A percentile compares a stretch with the other conserved stretches of the same genome.
Evolutionary conservation across 2,329 filamentous ascomycete species (phyloP).

Genomic region (Xylariaceae sp.): DNA sequence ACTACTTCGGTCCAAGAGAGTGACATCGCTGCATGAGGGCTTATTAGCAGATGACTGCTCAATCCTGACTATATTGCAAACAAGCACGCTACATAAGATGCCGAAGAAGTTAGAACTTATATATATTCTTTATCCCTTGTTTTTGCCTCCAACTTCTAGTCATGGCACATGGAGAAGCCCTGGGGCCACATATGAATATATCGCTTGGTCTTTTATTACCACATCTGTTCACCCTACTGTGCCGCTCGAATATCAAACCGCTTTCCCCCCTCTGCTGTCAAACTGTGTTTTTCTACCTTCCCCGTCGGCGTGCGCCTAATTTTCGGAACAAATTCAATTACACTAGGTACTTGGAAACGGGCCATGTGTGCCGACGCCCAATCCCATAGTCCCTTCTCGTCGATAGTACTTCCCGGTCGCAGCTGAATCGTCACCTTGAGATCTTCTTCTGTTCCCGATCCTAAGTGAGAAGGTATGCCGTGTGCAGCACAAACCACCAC

Average conservation of each 20-base stretch:
- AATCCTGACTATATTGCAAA: no score
- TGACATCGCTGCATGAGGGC: no score
- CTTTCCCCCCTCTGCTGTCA: background rate
- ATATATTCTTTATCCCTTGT: no score
- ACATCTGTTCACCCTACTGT: no score
- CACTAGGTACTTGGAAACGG: constrained; percentile 3
- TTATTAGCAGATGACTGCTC: no score
- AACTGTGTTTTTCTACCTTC: constrained; percentile 2
- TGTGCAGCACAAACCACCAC: background rate
- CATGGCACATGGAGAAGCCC: no score
- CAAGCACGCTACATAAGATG: no score
- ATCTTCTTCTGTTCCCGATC: constrained; percentile 7
- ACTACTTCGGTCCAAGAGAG: no score
- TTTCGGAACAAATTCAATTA: constrained; percentile 1
- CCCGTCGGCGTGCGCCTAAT: constrained; percentile 2
- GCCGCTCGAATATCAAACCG: constrained; percentile 1
- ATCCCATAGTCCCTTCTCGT: constrained; percentile 1
- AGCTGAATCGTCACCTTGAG: background rate
- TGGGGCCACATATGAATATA: no score
- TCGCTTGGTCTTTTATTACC: no score
- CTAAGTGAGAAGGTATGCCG: constrained; percentile 1
- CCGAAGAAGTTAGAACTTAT: no score
- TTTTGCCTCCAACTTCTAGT: no score
- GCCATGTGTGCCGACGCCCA: constrained; percentile 1
- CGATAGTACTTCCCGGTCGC: background rate